These are phyloP conservation scores for Aristolochia californica DNA, from an alignment of 164 flowering plant genomes.

Conservation along the genomic window DNA sequence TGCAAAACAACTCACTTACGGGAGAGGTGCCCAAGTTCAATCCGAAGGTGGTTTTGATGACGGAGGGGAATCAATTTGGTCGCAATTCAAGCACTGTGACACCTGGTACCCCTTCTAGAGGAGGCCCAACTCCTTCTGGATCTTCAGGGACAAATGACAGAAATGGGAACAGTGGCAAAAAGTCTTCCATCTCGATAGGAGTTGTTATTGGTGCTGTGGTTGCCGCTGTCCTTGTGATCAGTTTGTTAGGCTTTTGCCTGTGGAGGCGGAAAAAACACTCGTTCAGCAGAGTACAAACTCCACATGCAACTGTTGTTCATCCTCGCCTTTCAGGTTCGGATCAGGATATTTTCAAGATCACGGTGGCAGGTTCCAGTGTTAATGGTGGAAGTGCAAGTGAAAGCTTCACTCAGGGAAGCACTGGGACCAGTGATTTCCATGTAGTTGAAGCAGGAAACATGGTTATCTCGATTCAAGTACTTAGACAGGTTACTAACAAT, in stretches of 20 bases:
- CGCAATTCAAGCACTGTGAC: conserved; percentile 33
- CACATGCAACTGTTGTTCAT: conserved; percentile 46
- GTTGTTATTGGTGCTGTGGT: conserved; percentile 34
- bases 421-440: conserved; percentile 45
- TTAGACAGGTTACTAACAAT: conserved; percentile 72
- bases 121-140: neutral
- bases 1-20: conserved; percentile 48
- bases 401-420: conserved; percentile 26
- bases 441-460: conserved; percentile 56
- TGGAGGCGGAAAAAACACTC: conserved; percentile 27
- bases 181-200: conserved; percentile 17
- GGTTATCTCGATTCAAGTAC: conserved; percentile 78
- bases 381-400: conserved; percentile 33
- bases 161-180: conserved; percentile 9
- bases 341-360: conserved; percentile 44
- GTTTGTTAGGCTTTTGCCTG: conserved; percentile 23
- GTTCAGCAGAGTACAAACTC: conserved; percentile 37
- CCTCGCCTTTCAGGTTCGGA: conserved; percentile 60
- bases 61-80: conserved; percentile 41
- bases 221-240: conserved; percentile 20
- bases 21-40: conserved; percentile 56
- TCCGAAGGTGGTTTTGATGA: conserved; percentile 24
- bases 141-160: neutral
- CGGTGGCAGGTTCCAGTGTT: conserved; percentile 36
- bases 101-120: conserved; percentile 13